phyloP scores from a whole-genome alignment of 352 stramenopile genomes.

The Phytophthora pini region DNA sequence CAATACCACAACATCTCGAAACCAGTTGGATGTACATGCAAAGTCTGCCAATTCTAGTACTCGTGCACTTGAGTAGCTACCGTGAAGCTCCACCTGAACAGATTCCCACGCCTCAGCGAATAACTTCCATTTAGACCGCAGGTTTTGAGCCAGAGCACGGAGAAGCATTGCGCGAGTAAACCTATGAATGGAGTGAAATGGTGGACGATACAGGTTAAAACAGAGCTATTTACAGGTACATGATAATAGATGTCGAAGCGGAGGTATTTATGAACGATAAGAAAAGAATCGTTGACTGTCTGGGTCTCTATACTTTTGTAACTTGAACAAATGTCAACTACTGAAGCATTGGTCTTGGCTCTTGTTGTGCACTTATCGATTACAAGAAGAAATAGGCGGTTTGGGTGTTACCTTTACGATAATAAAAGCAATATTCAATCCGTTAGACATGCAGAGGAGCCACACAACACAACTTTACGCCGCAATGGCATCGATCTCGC shows the following conservation, averaged over 20 bases:
- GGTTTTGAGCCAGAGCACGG: not conserved
- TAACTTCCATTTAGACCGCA: not conserved
- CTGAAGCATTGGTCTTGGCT: too few species aligned
- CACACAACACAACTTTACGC: constrained; percentile 11
- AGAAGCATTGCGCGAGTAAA: not conserved
- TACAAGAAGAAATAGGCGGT: not conserved
- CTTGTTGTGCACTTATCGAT: too few species aligned
- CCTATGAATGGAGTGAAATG: not conserved
- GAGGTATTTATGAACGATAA: too few species aligned
- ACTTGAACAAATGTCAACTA: too few species aligned
- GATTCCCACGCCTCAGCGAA: not conserved
- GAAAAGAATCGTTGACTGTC: too few species aligned
- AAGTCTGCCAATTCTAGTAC: constrained; percentile 3
- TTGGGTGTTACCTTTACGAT: not conserved
- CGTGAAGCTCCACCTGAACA: constrained; percentile 9
- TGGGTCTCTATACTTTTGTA: too few species aligned
- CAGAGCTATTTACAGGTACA: too few species aligned
- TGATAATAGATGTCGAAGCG: too few species aligned
- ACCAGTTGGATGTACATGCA: constrained; percentile 3
- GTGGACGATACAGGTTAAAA: too few species aligned
- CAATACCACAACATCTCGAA: constrained; percentile 9
- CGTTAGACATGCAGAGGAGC: constrained; percentile 13
- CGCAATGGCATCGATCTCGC: constrained; percentile 20
- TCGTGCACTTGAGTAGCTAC: constrained; percentile 6
- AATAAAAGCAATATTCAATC: constrained; percentile 4